A percentile compares a stretch with the other conserved stretches of the same genome.
phyloP scores from a whole-genome alignment of 2,329 filamentous ascomycete species.

The Arthrobotrys conoides region DNA sequence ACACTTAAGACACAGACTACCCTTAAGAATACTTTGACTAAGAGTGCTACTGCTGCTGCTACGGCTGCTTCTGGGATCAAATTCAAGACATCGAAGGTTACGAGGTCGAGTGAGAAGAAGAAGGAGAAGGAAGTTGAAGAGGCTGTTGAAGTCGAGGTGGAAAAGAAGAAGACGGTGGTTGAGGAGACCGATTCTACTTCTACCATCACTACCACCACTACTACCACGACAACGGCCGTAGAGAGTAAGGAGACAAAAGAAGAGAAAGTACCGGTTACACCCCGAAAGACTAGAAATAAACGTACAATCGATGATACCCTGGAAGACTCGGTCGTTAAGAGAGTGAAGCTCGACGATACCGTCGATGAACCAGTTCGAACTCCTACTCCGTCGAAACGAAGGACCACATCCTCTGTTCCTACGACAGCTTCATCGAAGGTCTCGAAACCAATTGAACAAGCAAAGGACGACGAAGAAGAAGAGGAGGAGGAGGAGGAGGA shows the following conservation, averaged over 20 bases:
- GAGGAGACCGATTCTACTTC: constrained; percentile 4
- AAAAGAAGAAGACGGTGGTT: constrained; percentile 12
- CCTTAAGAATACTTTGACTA: constrained; percentile 19
- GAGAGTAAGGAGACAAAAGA: constrained; percentile 22
- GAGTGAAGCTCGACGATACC: constrained; percentile 14
- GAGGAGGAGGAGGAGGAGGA: constrained; percentile 6
- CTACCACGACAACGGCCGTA: constrained; percentile 2
- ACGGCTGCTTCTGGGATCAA: constrained; percentile 21
- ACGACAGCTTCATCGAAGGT: background rate
- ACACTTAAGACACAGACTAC: constrained; percentile 19
- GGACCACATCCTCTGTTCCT: background rate
- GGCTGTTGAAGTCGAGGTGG: background rate
- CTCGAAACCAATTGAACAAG: constrained; percentile 10
- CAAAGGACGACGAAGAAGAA: background rate
- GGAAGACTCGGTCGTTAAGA: constrained; percentile 35
- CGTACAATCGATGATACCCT: constrained; percentile 38
- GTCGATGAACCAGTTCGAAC: constrained; percentile 7
- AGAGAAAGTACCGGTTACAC: constrained; percentile 37
- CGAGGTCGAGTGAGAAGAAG: constrained; percentile 49
- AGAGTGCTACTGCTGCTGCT: constrained; percentile 20
- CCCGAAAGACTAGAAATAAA: constrained; percentile 38
- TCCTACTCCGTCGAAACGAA: constrained; percentile 23
- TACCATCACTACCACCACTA: background rate
- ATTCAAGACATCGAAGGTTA: constrained; percentile 52
- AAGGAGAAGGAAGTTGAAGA: constrained; percentile 31